Base-by-base conservation (phyloP, 176 grass and related monocot genomes). In the Cenchrus purpureus region DNA sequence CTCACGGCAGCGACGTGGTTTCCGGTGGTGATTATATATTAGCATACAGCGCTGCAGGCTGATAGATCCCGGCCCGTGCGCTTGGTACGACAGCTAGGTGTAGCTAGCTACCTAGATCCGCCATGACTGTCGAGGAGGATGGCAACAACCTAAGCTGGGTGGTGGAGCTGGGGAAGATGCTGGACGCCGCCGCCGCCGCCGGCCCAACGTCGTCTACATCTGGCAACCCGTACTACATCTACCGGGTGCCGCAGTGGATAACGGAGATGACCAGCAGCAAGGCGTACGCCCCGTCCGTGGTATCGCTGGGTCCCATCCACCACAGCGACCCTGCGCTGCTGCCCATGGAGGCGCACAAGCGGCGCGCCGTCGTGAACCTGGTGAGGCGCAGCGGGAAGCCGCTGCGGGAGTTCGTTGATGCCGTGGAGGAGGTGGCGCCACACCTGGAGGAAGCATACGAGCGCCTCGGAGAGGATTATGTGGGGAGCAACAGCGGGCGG, bases 331-430 rank as follows among this genome's bases (percentile, higher is more conserved):
- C 11, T 8, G 4, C 60, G 2, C 56, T 94, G 4, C 7, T 29
- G 4, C 80, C 81, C 58, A 91, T 94, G 72, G 92, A 94, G 80
- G 60, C 85, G 52, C 89, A 94, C 80, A 94, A 94, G 84, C 71
- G 51, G 19, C 69, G 84, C 3, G 84, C 89, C 0, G 77, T 89
- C 0, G 52, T 73, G 56, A 73, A 89, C 62, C 40, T 94, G 10
- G 71, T 94, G 10, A 86, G 34, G 76, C 77, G 92, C 17, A 8
- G 81, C 2, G n/a, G 60, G 7, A 85, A 66, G 77, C 76, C 60
- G 0, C 22, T 74, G 1, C 12, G 48, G 4, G 81, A 79, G 10
- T 89, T 91, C 73, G 65, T 71, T 5, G 77, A 44, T 0, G 82
- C 73, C 13, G 68, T 89, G 13, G 69, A 71, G 19, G 87, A 32